Conservation (phyloP, 2,329 filamentous ascomycete species). For the Dryadomyces sulphureus region DNA sequence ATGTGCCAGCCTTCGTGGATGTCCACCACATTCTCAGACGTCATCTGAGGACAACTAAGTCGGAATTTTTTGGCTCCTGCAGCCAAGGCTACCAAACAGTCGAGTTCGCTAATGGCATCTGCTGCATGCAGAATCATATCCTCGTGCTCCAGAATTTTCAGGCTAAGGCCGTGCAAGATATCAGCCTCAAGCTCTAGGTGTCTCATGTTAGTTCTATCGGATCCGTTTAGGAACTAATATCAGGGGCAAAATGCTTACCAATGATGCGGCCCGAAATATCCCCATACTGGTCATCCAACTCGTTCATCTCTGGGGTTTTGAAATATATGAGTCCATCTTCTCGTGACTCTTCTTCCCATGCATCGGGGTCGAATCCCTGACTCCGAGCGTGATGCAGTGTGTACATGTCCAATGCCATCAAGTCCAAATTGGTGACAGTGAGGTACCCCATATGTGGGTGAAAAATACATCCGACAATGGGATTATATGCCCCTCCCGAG, state of each 20-base stretch:
- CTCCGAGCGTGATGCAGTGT: neutral
- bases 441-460: slow-evolving; percentile 88
- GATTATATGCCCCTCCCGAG: slow-evolving; percentile 39
- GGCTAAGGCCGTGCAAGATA: slow-evolving; percentile 64
- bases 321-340: slow-evolving; percentile 64
- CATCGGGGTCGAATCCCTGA: neutral
- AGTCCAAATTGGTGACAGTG: slow-evolving; percentile 37
- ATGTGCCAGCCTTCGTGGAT: slow-evolving; percentile 74
- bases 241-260: slow-evolving; percentile 28
- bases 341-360: slow-evolving; percentile 69
- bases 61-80: slow-evolving; percentile 62
- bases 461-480: slow-evolving; percentile 65
- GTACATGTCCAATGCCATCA: neutral
- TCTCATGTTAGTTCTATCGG: slow-evolving; percentile 41
- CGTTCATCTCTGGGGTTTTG: slow-evolving; percentile 69
- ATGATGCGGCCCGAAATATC: slow-evolving; percentile 77
- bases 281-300: slow-evolving; percentile 68
- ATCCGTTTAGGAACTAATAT: neutral
- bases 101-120: slow-evolving; percentile 71
- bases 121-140: slow-evolving; percentile 53
- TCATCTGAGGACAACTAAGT: slow-evolving; percentile 56
- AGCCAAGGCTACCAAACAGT: slow-evolving; percentile 69
- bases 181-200: slow-evolving; percentile 50
- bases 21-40: slow-evolving; percentile 50
- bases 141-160: slow-evolving; percentile 55